Evolutionary conservation across 2,329 filamentous ascomycete species (phyloP).

Genomic region (Paraphoma sp.): DNA sequence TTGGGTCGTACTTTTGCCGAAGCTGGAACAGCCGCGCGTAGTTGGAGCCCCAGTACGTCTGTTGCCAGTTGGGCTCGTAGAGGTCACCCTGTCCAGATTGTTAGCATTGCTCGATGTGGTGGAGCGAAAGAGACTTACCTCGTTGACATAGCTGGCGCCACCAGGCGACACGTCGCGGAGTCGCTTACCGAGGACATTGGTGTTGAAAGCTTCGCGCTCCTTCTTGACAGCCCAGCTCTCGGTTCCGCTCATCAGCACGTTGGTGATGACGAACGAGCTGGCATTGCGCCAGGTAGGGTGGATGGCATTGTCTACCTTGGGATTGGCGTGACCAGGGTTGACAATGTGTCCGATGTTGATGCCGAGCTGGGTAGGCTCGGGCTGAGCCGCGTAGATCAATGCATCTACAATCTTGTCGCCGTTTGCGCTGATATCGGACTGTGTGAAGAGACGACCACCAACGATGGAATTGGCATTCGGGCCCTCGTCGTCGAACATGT

Average conservation of each 20-base stretch:
- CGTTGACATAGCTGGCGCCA: slow-evolving; percentile 46
- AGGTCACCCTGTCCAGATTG: slow-evolving; percentile 33
- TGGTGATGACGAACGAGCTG: slow-evolving; percentile 45
- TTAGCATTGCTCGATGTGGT: neutral
- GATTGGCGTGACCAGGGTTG: slow-evolving; percentile 37
- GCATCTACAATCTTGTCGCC: slow-evolving; percentile 34
- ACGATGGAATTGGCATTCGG: slow-evolving; percentile 38
- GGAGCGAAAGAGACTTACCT: slow-evolving; percentile 15
- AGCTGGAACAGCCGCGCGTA: slow-evolving; percentile 39
- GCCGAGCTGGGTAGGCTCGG: slow-evolving; percentile 26
- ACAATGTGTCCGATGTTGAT: slow-evolving; percentile 44
- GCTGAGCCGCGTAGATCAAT: slow-evolving; percentile 30
- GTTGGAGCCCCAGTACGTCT: slow-evolving; percentile 45
- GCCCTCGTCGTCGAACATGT: slow-evolving; percentile 45
- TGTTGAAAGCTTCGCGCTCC: slow-evolving; percentile 34
- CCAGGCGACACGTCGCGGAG: slow-evolving; percentile 37
- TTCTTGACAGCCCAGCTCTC: slow-evolving; percentile 42
- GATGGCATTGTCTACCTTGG: slow-evolving; percentile 43
- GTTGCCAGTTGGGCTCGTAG: slow-evolving; percentile 46
- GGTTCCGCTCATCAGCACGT: slow-evolving; percentile 34
- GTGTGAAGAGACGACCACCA: slow-evolving; percentile 42
- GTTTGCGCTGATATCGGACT: slow-evolving; percentile 32
- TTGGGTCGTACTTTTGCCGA: slow-evolving; percentile 43
- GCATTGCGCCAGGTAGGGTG: slow-evolving; percentile 44
- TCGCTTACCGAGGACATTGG: slow-evolving; percentile 37